Base-by-base conservation (phyloP, 139 green algal species). In the Nannochloris sp. region DNA sequence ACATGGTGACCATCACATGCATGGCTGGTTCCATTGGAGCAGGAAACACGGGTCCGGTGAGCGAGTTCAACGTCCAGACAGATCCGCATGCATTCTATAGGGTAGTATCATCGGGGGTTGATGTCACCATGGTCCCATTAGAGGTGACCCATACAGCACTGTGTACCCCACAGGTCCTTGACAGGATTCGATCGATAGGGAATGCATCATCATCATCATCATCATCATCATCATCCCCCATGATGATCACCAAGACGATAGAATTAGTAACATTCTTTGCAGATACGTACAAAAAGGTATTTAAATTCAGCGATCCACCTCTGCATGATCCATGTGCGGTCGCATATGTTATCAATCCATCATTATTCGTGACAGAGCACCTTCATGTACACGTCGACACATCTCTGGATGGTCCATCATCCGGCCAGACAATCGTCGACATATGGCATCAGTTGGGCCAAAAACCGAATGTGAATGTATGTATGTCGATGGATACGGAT, bases 321-420 rank as follows among this genome's bases (percentile, higher is more conserved):
- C 70, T 98, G 17, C 92, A 98, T 61, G 92, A 96, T 66, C 92
- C 92, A 13, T 89, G 82, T 55, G 92, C 92, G 31, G 87, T 98
- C 16, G 84, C 79, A 0, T 93, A 79, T 40, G 85, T 94, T 11
- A 75, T 91, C 2, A 71, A 67, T 2, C 89, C 91, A 1, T 17
- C 84, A 0, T 33, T 93, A 0, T 96, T 97, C 67, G 73, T 84
- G 73, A 33, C 79, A 51, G 8, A 56, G 9, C 46, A 8, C 26
- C 66, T 91, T 66, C 67, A 81, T 0, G 89, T 96, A 16, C 89
- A 95, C 56, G 70, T 96, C 1, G 90, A 96, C 45, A 91, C 82
- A 0, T 2, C 3, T 1, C 88, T 75, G 12, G 12, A 46, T 0
- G n/a, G n/a, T 44, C 67, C 94, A 5, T 77, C 59, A 2, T 55